Percentiles rank a stretch among this genome's conserved stretches.
Evolutionary conservation across 2,329 filamentous ascomycete genomes (phyloP).

Genomic region (Sporothrix phasma): DNA sequence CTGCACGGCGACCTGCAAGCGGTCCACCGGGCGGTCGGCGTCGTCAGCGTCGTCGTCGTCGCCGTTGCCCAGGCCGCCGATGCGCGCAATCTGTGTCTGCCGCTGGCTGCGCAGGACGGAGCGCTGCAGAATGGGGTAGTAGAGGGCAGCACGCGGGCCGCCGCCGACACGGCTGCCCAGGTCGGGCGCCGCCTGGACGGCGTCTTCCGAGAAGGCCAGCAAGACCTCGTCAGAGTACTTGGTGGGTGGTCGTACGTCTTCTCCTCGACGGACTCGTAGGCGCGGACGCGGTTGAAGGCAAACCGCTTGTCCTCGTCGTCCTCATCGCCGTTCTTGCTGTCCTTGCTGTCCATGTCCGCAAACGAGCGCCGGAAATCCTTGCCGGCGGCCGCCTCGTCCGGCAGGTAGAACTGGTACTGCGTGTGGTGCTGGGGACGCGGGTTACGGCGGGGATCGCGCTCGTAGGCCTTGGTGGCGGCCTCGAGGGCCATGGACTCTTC

Average conservation of each 20-base stretch:
- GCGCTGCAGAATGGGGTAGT: slow-evolving; percentile 59
- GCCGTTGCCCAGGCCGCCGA: slow-evolving; percentile 31
- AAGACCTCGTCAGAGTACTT: slow-evolving; percentile 58
- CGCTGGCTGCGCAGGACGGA: slow-evolving; percentile 53
- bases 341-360: slow-evolving; percentile 45
- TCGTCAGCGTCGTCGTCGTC: slow-evolving; percentile 21
- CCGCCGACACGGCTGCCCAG: slow-evolving; percentile 31
- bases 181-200: slow-evolving; percentile 22
- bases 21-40: slow-evolving; percentile 40
- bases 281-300: slow-evolving; percentile 50
- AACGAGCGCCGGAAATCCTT: slow-evolving; percentile 51
- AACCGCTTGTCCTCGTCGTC: slow-evolving; percentile 40
- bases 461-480: slow-evolving; percentile 41
- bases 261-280: slow-evolving; percentile 54
- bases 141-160: slow-evolving; percentile 50
- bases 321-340: slow-evolving; percentile 36
- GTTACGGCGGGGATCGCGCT: slow-evolving; percentile 45
- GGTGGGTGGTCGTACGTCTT: slow-evolving; percentile 44
- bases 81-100: slow-evolving; percentile 51
- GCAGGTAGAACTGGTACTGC: slow-evolving; percentile 59
- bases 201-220: slow-evolving; percentile 46
- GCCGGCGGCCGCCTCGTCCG: slow-evolving; percentile 37
- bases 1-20: slow-evolving; percentile 44
- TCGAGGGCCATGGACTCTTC: slow-evolving; percentile 45
- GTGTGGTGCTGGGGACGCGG: slow-evolving; percentile 48